These are phyloP conservation scores for Calonectria henricotiae DNA, from an alignment of 2,329 filamentous ascomycete genomes.

Conservation along the genomic window DNA sequence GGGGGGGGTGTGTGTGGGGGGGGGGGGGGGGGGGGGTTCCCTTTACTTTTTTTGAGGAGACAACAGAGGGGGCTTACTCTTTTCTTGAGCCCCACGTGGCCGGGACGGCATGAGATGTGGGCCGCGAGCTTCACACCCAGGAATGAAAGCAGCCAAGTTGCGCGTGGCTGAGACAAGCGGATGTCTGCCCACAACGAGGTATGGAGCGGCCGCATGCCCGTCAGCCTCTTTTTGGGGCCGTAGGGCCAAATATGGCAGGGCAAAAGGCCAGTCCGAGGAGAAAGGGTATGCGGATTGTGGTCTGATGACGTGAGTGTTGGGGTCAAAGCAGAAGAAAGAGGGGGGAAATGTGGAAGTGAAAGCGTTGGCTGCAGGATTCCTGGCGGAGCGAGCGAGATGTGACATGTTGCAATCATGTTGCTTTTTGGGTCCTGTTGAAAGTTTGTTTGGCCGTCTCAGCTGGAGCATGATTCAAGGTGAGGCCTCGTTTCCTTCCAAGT, in stretches of 20 bases:
- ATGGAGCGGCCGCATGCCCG: slow-evolving; percentile 13
- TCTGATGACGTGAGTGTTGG: slow-evolving; percentile 11
- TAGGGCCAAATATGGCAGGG: slow-evolving; percentile 3
- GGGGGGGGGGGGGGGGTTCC: no score
- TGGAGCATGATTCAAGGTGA: slow-evolving; percentile 13
- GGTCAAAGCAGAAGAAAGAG: slow-evolving; percentile 17
- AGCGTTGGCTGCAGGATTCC: slow-evolving; percentile 17
- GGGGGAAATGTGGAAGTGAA: slow-evolving; percentile 10
- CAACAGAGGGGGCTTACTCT: slow-evolving; percentile 16
- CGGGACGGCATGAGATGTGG: slow-evolving; percentile 27
- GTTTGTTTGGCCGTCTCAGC: slow-evolving; percentile 25
- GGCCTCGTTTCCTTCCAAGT: slow-evolving; percentile 19
- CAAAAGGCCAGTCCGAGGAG: neutral
- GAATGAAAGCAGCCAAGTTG: slow-evolving; percentile 22
- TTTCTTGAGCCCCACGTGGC: slow-evolving; percentile 30
- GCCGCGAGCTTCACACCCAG: slow-evolving; percentile 14
- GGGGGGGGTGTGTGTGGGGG: no score
- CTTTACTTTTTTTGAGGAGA: neutral
- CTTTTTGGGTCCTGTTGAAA: slow-evolving; percentile 12
- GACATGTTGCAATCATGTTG: slow-evolving; percentile 11
- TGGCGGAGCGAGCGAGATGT: slow-evolving; percentile 21
- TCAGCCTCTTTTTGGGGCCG: neutral
- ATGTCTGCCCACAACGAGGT: slow-evolving; percentile 22
- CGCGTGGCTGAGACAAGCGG: slow-evolving; percentile 28
- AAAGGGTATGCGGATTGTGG: slow-evolving; percentile 5